Conservation (phyloP, 2,329 filamentous ascomycete genomes). For the Elsinoe batatas region DNA sequence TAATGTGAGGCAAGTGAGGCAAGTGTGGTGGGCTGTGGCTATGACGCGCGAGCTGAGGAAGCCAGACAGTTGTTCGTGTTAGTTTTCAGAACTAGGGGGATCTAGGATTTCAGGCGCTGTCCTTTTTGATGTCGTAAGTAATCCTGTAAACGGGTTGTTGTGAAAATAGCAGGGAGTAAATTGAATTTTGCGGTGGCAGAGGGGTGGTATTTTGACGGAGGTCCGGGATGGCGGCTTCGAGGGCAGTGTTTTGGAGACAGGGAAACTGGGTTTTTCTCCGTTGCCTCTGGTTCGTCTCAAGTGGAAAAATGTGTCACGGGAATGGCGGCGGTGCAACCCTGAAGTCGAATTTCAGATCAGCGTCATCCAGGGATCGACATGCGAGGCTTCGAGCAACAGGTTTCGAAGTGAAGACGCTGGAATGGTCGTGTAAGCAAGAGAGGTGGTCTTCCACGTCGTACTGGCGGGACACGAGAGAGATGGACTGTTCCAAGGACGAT, state of each 20-base stretch:
- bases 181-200: background rate
- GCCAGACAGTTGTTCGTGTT: constrained; percentile 4
- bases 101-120: constrained; percentile 3
- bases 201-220: constrained; percentile 5
- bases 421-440: too few species aligned
- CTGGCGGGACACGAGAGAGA: too few species aligned
- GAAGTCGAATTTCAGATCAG: background rate
- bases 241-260: background rate
- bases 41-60: constrained; percentile 10
- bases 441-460: too few species aligned
- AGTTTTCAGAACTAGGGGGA: constrained; percentile 1
- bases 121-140: background rate
- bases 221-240: background rate
- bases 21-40: constrained; percentile 1
- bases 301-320: background rate
- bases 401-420: too few species aligned
- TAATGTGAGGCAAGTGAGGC: background rate
- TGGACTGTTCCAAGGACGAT: too few species aligned
- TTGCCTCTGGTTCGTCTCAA: background rate
- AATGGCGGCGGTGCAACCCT: background rate
- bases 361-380: too few species aligned
- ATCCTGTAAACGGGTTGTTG: constrained; percentile 1
- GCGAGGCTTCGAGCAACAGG: too few species aligned
- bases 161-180: background rate
- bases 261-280: constrained; percentile 2